Base-by-base conservation (phyloP, 2,329 filamentous ascomycete species). In the Ascochyta koolunga region DNA sequence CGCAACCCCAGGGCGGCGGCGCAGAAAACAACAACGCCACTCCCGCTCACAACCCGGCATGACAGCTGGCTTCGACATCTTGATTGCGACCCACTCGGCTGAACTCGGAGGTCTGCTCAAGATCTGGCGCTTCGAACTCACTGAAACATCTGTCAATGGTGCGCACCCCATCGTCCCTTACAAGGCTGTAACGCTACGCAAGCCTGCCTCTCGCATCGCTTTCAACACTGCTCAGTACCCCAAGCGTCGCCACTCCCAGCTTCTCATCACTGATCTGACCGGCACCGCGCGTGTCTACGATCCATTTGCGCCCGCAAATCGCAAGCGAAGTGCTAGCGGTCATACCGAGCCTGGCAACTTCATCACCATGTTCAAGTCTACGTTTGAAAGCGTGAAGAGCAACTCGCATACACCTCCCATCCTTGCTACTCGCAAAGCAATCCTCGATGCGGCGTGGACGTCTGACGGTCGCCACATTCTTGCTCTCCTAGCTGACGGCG, bases 271-370 rank as follows among this genome's bases (percentile, higher is more conserved):
- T 1, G 83, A 86, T 50, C 68, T 77, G 1, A 77, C 75, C n/a
- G 84, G 85, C 5, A 78, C 76, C 36, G 81, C 84, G 24, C 83
- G 84, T 47, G 75, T 87, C 13, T 85, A 84, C 62, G 82, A 85
- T 47, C 81, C 80, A 22, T 79, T 84, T 27, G 74, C 79, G 15
- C 66, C 63, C 15, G 48, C 61, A 2, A 59, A 41, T 27, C 64
- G 56, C 39, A 70, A 64, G 36, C 67, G 64, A 31, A 62, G 54
- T 24, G 32, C 58, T 46, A 60, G 52, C 31, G 56, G 60, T 15
- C 55, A 55, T 6, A 40, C 50, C 6, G 65, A 73, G 15, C 19
- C 50, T 42, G 69, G 69, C 10, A 62, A 65, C 21, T 76, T 71
- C 50, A 54, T 75, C 6, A 60, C 63, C 18, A 64, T 69, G 13